Evolutionary conservation across 2,329 filamentous ascomycete species (phyloP).

Genomic region (Ceratocystiopsis minuta): DNA sequence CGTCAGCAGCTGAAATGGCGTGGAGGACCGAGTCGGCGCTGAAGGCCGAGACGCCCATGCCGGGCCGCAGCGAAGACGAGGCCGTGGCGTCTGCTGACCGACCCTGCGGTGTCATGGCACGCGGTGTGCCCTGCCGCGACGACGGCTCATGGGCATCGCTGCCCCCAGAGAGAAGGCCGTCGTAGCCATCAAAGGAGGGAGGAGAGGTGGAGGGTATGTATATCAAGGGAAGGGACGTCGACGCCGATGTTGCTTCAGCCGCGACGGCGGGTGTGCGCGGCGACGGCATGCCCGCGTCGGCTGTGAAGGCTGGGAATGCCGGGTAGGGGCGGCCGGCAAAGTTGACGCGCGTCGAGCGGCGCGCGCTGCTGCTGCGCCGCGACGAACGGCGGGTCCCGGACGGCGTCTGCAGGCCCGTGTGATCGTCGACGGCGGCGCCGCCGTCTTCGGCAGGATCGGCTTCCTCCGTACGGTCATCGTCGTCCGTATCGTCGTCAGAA

Average conservation of each 20-base stretch:
- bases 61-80: slow-evolving; percentile 1
- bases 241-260: slow-evolving; percentile 2
- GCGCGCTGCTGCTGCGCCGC: background rate
- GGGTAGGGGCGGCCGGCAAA: slow-evolving; percentile 17
- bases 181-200: slow-evolving; percentile 11
- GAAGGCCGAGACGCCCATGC: slow-evolving; percentile 8
- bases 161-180: too few relatives aligned
- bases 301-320: too few relatives aligned
- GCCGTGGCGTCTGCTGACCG: slow-evolving; percentile 9
- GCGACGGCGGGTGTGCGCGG: slow-evolving; percentile 16
- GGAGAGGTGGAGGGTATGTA: slow-evolving; percentile 3
- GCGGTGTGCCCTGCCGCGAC: slow-evolving; percentile 5
- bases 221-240: background rate
- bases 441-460: slow-evolving; percentile 40
- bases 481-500: slow-evolving; percentile 17
- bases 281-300: slow-evolving; percentile 19
- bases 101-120: too few relatives aligned
- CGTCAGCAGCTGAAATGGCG: slow-evolving; percentile 1
- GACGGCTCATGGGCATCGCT: too few relatives aligned
- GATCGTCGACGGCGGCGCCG: slow-evolving; percentile 39
- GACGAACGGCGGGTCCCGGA: slow-evolving; percentile 11
- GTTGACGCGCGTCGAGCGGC: slow-evolving; percentile 26
- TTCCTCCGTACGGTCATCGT: slow-evolving; percentile 46
- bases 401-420: slow-evolving; percentile 21
- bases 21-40: slow-evolving; percentile 13